Percentiles rank a stretch among this genome's conserved stretches.
These are phyloP conservation scores for Colletotrichum horii DNA, from an alignment of 2,329 filamentous ascomycete genomes.

Conservation along the genomic window DNA sequence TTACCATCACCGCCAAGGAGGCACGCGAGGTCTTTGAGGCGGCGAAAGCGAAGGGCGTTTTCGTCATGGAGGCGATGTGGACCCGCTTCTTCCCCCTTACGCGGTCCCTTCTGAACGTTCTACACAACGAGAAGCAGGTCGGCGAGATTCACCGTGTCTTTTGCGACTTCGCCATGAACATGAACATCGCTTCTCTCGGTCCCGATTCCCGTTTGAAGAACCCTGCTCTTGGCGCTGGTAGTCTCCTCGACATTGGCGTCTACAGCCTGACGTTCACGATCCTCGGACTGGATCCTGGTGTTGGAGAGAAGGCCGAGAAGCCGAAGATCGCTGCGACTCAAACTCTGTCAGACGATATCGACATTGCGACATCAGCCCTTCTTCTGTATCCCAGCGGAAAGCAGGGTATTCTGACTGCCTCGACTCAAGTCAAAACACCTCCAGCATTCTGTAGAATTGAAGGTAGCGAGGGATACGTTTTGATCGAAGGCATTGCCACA, in stretches of 20 bases:
- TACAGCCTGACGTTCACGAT: slow-evolving; percentile 48
- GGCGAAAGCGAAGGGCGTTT: slow-evolving; percentile 44
- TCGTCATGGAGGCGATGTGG: slow-evolving; percentile 53
- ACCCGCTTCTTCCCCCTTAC: slow-evolving; percentile 46
- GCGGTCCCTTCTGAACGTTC: slow-evolving; percentile 33
- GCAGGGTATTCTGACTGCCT: slow-evolving; percentile 47
- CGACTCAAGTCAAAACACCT: slow-evolving; percentile 32
- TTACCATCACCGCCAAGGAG: slow-evolving; percentile 45
- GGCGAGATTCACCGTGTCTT: slow-evolving; percentile 43
- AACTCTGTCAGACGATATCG: slow-evolving; percentile 37
- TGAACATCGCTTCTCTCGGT: slow-evolving; percentile 35
- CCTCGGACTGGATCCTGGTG: slow-evolving; percentile 34
- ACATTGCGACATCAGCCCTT: slow-evolving; percentile 40
- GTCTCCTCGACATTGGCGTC: slow-evolving; percentile 47
- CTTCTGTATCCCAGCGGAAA: slow-evolving; percentile 42
- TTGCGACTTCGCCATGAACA: slow-evolving; percentile 44
- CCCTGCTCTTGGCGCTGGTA: slow-evolving; percentile 44
- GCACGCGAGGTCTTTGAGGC: slow-evolving; percentile 44
- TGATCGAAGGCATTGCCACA: slow-evolving; percentile 36
- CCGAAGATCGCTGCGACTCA: slow-evolving; percentile 42
- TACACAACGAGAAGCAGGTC: slow-evolving; percentile 44
- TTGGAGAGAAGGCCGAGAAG: slow-evolving; percentile 28
- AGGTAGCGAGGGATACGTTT: slow-evolving; percentile 39
- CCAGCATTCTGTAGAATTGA: slow-evolving; percentile 43
- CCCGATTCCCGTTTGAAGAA: slow-evolving; percentile 40